Evolutionary conservation across 2,329 filamentous ascomycete genomes (phyloP).

Genomic region (Trichoderma hamatum): DNA sequence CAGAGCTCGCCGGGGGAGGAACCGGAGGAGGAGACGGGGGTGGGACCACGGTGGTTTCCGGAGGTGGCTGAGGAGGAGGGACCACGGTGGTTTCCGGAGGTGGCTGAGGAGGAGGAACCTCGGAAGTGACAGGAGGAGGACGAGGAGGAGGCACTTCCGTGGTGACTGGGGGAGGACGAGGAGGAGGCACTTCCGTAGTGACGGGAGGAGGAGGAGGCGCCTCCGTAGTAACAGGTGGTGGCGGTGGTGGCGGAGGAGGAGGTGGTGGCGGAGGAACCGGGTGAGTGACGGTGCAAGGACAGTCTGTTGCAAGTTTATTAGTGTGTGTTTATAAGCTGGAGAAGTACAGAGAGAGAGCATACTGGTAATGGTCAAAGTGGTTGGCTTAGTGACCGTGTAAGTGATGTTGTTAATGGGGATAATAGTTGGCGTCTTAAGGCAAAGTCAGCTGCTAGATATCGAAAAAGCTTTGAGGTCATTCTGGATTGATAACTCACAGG

Average conservation of each 20-base stretch:
- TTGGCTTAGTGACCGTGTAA: slow-evolving; percentile 48
- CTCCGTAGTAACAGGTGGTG: slow-evolving; percentile 17
- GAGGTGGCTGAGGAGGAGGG: slow-evolving; percentile 25
- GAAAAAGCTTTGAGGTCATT: not conserved
- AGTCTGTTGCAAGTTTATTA: slow-evolving; percentile 45
- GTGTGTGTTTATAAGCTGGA: slow-evolving; percentile 20
- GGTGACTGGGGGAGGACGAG: slow-evolving; percentile 19
- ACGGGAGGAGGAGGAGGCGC: slow-evolving; percentile 9
- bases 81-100: not conserved
- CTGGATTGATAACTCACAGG: slow-evolving; percentile 41
- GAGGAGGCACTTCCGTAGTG: slow-evolving; percentile 13
- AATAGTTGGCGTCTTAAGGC: slow-evolving; percentile 34
- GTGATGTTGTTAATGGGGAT: slow-evolving; percentile 48
- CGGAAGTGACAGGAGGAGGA: slow-evolving; percentile 18
- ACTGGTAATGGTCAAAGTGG: slow-evolving; percentile 52
- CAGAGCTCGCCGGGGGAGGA: slow-evolving; percentile 24
- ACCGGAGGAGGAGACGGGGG: slow-evolving; percentile 22
- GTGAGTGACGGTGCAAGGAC: slow-evolving; percentile 50
- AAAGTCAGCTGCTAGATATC: not conserved
- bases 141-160: slow-evolving; percentile 20
- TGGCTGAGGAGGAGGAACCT: slow-evolving; percentile 6
- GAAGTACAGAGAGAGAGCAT: slow-evolving; percentile 30
- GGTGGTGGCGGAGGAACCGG: slow-evolving; percentile 19
- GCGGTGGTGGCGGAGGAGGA: slow-evolving; percentile 25
- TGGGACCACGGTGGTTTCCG: slow-evolving; percentile 15